These are phyloP conservation scores for Kluyveromyces marxianus DNA, from an alignment of 1,139 yeast genomes.

Conservation along the genomic window DNA sequence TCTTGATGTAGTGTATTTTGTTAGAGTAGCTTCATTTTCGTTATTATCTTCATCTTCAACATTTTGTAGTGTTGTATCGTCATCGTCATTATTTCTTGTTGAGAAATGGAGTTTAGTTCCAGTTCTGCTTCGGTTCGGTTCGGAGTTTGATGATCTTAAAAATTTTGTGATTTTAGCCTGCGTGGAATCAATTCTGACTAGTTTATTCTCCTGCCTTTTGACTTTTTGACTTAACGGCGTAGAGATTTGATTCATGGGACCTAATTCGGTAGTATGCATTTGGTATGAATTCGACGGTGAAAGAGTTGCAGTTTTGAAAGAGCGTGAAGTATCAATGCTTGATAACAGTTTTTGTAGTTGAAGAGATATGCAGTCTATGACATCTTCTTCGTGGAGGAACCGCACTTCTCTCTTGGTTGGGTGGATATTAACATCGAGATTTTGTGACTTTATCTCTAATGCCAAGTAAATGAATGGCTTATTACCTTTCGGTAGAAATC, in stretches of 20 bases:
- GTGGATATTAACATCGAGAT: constrained; percentile 88
- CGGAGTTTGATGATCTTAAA: constrained; percentile 24
- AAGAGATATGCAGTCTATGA: constrained; percentile 52
- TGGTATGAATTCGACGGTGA: constrained; percentile 6
- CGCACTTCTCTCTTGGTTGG: constrained; percentile 94
- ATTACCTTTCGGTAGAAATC: constrained; percentile 71
- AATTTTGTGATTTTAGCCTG: constrained; percentile 52
- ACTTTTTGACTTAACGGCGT: constrained; percentile 12
- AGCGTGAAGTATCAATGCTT: constrained; percentile 60
- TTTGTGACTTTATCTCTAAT: constrained; percentile 54
- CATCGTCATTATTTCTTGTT: constrained; percentile 5
- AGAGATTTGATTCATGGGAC: neutral
- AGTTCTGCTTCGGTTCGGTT: neutral
- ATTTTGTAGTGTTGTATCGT: neutral
- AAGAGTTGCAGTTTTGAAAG: constrained; percentile 50
- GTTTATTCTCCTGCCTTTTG: constrained; percentile 47
- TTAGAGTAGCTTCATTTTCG: neutral
- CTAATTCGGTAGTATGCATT: neutral
- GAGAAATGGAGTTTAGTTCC: neutral
- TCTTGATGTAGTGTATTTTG: neutral
- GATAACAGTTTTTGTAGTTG: constrained; percentile 45
- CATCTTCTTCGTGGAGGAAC: constrained; percentile 80
- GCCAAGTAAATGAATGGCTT: constrained; percentile 74
- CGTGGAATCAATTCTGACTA: constrained; percentile 68
- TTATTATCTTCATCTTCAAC: neutral